Conservation (phyloP, 495 filamentous ascomycete species). For the Lophiotrema nucula region DNA sequence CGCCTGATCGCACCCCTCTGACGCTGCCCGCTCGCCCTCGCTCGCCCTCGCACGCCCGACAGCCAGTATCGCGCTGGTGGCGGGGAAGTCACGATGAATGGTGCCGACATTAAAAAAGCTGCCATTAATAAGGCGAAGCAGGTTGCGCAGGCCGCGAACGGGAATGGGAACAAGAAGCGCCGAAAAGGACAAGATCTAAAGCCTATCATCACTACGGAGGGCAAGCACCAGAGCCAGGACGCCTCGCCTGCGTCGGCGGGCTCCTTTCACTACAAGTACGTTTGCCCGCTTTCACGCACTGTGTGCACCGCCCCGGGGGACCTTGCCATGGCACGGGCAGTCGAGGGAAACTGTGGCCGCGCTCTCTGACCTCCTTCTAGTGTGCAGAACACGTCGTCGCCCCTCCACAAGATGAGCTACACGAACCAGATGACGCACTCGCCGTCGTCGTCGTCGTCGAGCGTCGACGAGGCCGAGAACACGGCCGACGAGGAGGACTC, state of each 20-base stretch:
- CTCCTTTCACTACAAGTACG: constrained; percentile 35
- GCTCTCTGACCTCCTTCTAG: constrained; percentile 29
- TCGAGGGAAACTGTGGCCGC: too few relatives aligned
- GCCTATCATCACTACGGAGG: constrained; percentile 42
- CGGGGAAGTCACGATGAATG: constrained; percentile 61
- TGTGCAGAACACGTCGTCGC: constrained; percentile 45
- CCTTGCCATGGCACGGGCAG: too few relatives aligned
- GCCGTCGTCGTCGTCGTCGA: constrained; percentile 72
- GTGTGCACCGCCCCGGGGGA: not conserved
- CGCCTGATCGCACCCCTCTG: constrained; percentile 14
- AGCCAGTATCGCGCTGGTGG: constrained; percentile 7
- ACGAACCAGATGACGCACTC: constrained; percentile 63
- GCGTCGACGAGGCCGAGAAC: constrained; percentile 77
- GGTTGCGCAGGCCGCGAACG: constrained; percentile 45
- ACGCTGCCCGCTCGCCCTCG: constrained; percentile 1
- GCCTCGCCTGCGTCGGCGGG: constrained; percentile 35
- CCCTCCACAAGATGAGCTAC: constrained; percentile 49
- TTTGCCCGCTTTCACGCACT: not conserved
- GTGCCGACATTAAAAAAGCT: constrained; percentile 68
- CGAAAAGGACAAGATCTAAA: constrained; percentile 45
- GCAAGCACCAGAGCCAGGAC: constrained; percentile 44
- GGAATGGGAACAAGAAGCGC: constrained; percentile 45
- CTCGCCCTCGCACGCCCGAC: not conserved
- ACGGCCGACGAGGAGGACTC: constrained; percentile 98
- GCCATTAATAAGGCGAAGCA: constrained; percentile 78